phyloP scores from a whole-genome alignment of 495 filamentous ascomycete genomes.

The Penicillium argentinense region DNA sequence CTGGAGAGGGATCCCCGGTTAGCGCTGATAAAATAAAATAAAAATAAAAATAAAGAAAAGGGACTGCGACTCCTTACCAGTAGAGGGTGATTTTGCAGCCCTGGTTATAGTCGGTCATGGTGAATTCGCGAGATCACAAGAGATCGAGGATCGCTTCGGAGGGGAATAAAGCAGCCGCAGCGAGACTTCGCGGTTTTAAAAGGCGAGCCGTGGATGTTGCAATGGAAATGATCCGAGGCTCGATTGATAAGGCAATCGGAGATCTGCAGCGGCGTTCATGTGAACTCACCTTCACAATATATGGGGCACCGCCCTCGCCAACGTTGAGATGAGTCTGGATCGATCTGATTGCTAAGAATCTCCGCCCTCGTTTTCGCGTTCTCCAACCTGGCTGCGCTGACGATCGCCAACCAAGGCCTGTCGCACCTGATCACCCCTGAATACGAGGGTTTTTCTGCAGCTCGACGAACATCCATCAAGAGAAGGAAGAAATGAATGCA shows the following conservation, averaged over 20 bases:
- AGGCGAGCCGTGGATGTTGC: conserved; percentile 14
- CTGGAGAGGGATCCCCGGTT: conserved; percentile 11
- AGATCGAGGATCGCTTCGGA: background rate
- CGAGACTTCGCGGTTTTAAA: background rate
- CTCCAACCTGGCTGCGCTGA: background rate
- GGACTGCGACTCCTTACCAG: conserved; percentile 52
- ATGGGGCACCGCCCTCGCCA: no score
- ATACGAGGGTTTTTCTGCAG: no score
- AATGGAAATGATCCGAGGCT: conserved; percentile 26
- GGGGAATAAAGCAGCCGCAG: background rate
- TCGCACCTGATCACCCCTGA: no score
- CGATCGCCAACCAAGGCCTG: no score
- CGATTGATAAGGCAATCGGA: conserved; percentile 7
- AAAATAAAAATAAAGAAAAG: no score
- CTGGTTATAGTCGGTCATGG: conserved; percentile 36
- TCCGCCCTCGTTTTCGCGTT: background rate
- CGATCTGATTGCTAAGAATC: conserved; percentile 1
- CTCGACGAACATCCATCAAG: no score
- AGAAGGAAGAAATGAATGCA: no score
- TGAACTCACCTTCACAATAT: no score
- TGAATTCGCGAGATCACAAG: background rate
- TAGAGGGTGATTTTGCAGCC: conserved; percentile 71
- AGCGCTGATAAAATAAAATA: background rate
- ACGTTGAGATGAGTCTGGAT: no score
- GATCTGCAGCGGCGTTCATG: conserved; percentile 18